phyloP scores from a whole-genome alignment of 2,329 filamentous ascomycete species.

The Emmonsia crescens region DNA sequence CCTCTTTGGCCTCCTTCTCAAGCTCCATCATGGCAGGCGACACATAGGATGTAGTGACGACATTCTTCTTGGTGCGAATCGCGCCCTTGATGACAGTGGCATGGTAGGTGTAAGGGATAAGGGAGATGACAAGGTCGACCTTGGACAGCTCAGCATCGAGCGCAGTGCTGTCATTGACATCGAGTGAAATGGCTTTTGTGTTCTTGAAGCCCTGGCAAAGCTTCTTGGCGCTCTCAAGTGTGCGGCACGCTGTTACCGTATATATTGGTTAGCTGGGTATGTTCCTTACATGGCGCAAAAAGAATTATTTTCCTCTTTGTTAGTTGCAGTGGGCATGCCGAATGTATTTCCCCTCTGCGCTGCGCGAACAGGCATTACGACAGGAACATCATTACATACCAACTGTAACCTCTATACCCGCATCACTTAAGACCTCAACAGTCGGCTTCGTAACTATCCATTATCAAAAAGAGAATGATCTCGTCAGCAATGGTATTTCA shows the following conservation, averaged over 20 bases:
- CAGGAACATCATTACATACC: slow-evolving; percentile 35
- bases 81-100: slow-evolving; percentile 83
- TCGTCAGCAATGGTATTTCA: neutral
- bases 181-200: slow-evolving; percentile 67
- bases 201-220: slow-evolving; percentile 62
- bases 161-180: slow-evolving; percentile 64
- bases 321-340: neutral
- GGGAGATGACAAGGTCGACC: slow-evolving; percentile 64
- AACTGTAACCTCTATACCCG: slow-evolving; percentile 55
- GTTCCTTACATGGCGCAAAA: neutral
- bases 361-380: neutral
- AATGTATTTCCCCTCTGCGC: no score
- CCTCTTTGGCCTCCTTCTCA: slow-evolving; percentile 69
- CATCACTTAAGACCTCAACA: slow-evolving; percentile 50
- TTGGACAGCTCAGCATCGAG: slow-evolving; percentile 72
- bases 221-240: slow-evolving; percentile 63
- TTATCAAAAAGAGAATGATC: slow-evolving; percentile 1
- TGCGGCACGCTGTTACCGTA: slow-evolving; percentile 58
- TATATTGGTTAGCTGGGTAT: neutral
- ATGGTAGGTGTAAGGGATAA: slow-evolving; percentile 91
- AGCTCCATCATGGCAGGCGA: slow-evolving; percentile 88
- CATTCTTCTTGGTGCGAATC: slow-evolving; percentile 87
- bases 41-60: slow-evolving; percentile 90
- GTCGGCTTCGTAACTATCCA: slow-evolving; percentile 50
- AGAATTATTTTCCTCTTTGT: neutral